phyloP scores from a whole-genome alignment of 2,329 filamentous ascomycete genomes.

The Cercospora sp. region DNA sequence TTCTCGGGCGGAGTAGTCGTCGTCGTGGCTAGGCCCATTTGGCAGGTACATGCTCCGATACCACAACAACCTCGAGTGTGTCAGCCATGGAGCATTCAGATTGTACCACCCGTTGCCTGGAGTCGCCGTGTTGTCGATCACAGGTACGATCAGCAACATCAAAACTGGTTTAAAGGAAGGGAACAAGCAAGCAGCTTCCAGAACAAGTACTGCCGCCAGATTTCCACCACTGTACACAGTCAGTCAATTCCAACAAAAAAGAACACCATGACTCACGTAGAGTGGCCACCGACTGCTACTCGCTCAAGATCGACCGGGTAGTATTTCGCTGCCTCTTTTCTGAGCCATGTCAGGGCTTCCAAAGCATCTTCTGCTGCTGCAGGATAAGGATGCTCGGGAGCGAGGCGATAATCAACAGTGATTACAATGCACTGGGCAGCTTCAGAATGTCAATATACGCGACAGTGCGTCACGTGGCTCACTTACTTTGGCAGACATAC shows the following conservation, averaged over 20 bases:
- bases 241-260: not conserved
- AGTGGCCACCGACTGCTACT: conserved; percentile 26
- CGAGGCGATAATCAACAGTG: conserved; percentile 43
- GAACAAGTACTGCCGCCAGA: conserved; percentile 23
- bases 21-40: conserved; percentile 11
- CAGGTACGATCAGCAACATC: conserved; percentile 25
- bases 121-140: conserved; percentile 25
- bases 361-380: conserved; percentile 47
- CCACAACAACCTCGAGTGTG: conserved; percentile 24
- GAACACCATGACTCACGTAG: conserved; percentile 11
- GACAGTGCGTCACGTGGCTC: not conserved
- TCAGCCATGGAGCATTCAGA: conserved; percentile 27
- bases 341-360: conserved; percentile 48
- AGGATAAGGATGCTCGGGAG: conserved; percentile 51
- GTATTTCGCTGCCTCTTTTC: conserved; percentile 20
- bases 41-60: conserved; percentile 28
- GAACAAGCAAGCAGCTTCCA: conserved; percentile 29
- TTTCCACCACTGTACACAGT: conserved; percentile 21
- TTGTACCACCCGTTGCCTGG: conserved; percentile 29
- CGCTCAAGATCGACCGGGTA: conserved; percentile 23
- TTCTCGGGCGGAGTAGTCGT: conserved; percentile 11
- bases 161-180: conserved; percentile 23
- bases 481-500: conserved; percentile 26
- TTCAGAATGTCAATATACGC: not conserved
- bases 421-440: conserved; percentile 26